These are phyloP conservation scores for Cyberlindnera xylosilytica DNA, from an alignment of 805 yeast genomes.

Conservation along the genomic window DNA sequence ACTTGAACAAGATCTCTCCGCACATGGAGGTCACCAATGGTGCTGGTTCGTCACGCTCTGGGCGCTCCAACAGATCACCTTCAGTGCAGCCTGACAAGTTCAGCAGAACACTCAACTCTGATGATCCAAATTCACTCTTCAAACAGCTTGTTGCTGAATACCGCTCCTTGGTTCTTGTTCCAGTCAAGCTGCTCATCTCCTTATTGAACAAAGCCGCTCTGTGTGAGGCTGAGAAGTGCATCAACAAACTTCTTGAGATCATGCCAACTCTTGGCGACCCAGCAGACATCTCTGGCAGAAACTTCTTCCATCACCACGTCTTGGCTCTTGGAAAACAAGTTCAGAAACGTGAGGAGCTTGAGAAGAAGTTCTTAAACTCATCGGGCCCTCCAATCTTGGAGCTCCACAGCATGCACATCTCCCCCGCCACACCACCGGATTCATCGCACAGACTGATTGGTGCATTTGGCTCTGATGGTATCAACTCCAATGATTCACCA, in stretches of 20 bases:
- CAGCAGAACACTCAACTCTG: slow-evolving; percentile 32
- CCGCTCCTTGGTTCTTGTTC: slow-evolving; percentile 47
- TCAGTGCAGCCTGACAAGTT: slow-evolving; percentile 23
- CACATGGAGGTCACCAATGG: slow-evolving; percentile 18
- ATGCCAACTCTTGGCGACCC: slow-evolving; percentile 57
- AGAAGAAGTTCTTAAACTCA: slow-evolving; percentile 4
- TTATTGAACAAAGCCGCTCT: slow-evolving; percentile 65
- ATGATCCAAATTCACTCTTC: slow-evolving; percentile 44
- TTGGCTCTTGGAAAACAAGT: slow-evolving; percentile 71
- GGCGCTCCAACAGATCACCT: slow-evolving; percentile 9
- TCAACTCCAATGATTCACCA: slow-evolving; percentile 53
- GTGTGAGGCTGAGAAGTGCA: slow-evolving; percentile 51
- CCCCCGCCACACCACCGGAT: slow-evolving; percentile 54
- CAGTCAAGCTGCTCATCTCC: slow-evolving; percentile 54
- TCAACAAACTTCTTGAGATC: slow-evolving; percentile 49
- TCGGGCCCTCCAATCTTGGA: slow-evolving; percentile 11
- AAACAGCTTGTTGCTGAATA: slow-evolving; percentile 40
- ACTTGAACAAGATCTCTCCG: slow-evolving; percentile 52
- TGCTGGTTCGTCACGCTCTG: background rate
- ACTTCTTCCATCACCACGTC: slow-evolving; percentile 81
- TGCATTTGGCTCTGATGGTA: slow-evolving; percentile 62
- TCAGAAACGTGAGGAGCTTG: slow-evolving; percentile 20
- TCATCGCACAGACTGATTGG: slow-evolving; percentile 45
- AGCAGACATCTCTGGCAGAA: slow-evolving; percentile 75
- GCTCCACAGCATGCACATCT: slow-evolving; percentile 16